A percentile compares a stretch with the other conserved stretches of the same genome.
Conservation (phyloP, 768 basidiomycete species). For the Arthromyces matolae region DNA sequence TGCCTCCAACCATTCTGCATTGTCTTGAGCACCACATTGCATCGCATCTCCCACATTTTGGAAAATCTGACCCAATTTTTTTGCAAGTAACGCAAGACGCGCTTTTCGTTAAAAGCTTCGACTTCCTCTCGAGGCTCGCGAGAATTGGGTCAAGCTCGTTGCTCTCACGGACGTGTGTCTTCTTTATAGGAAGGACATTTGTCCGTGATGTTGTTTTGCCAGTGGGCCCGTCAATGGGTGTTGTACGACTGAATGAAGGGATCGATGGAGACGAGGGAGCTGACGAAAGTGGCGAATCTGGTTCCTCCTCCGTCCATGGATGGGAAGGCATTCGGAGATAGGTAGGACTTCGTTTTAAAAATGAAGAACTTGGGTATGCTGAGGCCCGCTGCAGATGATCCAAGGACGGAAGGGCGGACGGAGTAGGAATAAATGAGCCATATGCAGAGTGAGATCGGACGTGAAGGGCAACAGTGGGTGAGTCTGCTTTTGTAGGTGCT, state of each 20-base stretch:
- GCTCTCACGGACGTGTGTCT: slow-evolving; percentile 8
- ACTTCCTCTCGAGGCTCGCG: slow-evolving; percentile 46
- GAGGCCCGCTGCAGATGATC: slow-evolving; percentile 8
- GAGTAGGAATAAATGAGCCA: slow-evolving; percentile 21
- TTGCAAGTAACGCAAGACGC: slow-evolving; percentile 48
- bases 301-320: slow-evolving; percentile 15
- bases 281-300: slow-evolving; percentile 19
- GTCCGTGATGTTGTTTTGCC: slow-evolving; percentile 19
- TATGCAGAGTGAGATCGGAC: slow-evolving; percentile 12
- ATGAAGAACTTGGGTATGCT: slow-evolving; percentile 1
- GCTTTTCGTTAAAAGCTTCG: slow-evolving; percentile 41
- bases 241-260: slow-evolving; percentile 41
- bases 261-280: slow-evolving; percentile 18
- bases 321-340: slow-evolving; percentile 6
- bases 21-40: slow-evolving; percentile 63
- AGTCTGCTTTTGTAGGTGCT: slow-evolving; percentile 9
- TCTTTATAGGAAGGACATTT: slow-evolving; percentile 4
- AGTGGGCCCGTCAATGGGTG: slow-evolving; percentile 22
- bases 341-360: not conserved
- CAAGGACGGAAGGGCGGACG: slow-evolving; percentile 17
- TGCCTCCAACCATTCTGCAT: slow-evolving; percentile 51
- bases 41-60: slow-evolving; percentile 56
- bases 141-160: slow-evolving; percentile 44
- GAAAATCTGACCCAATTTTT: slow-evolving; percentile 52
- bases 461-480: slow-evolving; percentile 9